Percentiles rank a stretch among this genome's conserved stretches.
These are phyloP conservation scores for Meripilus lineatus DNA, from an alignment of 1,284 basidiomycete species.

Conservation along the genomic window DNA sequence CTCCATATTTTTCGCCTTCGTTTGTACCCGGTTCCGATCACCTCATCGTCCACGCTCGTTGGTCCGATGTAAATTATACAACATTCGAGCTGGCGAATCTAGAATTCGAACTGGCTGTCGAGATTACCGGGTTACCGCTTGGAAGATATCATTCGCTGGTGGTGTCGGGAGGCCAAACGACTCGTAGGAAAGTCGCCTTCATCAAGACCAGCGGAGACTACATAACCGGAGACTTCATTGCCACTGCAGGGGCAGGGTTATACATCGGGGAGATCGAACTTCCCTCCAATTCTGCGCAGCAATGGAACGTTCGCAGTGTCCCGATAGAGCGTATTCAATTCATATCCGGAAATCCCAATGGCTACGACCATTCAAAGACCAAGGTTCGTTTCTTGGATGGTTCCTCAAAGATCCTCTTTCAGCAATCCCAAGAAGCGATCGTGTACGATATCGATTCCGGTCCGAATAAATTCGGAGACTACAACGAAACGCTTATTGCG, in stretches of 20 bases:
- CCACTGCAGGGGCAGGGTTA: slow-evolving; percentile 56
- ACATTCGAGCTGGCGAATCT: slow-evolving; percentile 61
- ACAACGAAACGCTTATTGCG: slow-evolving; percentile 43
- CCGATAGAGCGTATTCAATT: slow-evolving; percentile 20
- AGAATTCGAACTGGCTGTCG: slow-evolving; percentile 37
- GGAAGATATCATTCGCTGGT: slow-evolving; percentile 62
- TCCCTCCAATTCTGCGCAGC: slow-evolving; percentile 31
- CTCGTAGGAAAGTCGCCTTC: slow-evolving; percentile 52
- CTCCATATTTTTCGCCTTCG: slow-evolving; percentile 64
- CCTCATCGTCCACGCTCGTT: slow-evolving; percentile 57
- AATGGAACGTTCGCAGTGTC: background rate
- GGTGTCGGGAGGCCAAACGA: slow-evolving; percentile 41
- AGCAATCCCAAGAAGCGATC: slow-evolving; percentile 48
- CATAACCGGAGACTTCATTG: slow-evolving; percentile 58
- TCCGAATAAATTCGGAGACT: slow-evolving; percentile 43
- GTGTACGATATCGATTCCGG: slow-evolving; percentile 47
- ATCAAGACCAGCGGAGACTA: slow-evolving; percentile 54
- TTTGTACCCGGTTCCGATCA: slow-evolving; percentile 46
- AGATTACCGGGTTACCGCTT: slow-evolving; percentile 50
- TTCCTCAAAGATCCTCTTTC: slow-evolving; percentile 50
- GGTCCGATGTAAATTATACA: slow-evolving; percentile 61
- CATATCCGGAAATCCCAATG: slow-evolving; percentile 18
- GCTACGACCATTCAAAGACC: slow-evolving; percentile 17
- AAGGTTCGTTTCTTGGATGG: slow-evolving; percentile 49
- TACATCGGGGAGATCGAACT: slow-evolving; percentile 57